A percentile compares a stretch with the other conserved stretches of the same genome.
These are phyloP conservation scores for Apiotrichum gracile DNA, from an alignment of 1,284 basidiomycete species.

Conservation along the genomic window DNA sequence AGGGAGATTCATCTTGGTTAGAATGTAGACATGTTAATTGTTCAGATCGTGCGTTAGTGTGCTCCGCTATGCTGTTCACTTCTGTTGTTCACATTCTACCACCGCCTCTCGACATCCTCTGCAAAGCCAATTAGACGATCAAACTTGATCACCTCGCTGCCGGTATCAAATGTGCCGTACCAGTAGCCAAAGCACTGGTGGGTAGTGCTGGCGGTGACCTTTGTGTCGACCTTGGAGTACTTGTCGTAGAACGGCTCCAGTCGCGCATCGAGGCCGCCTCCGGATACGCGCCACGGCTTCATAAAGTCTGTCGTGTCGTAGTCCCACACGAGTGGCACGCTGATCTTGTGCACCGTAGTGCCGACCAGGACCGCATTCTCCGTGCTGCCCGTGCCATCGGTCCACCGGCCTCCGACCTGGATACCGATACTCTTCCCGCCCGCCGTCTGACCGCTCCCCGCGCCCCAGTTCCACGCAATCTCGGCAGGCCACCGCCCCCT, in stretches of 20 bases:
- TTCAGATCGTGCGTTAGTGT: too few species aligned
- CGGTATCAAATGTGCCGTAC: slow-evolving; percentile 11
- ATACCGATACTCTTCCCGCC: slow-evolving; percentile 9
- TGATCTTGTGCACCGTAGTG: slow-evolving; percentile 10
- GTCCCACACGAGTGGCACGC: slow-evolving; percentile 5
- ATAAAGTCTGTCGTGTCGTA: slow-evolving; percentile 7
- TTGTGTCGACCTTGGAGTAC: neutral
- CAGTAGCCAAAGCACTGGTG: slow-evolving; percentile 13
- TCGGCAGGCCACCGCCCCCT: slow-evolving; percentile 9
- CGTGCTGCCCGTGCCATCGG: slow-evolving; percentile 12
- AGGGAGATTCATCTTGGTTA: too few species aligned
- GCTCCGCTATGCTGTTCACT: neutral
- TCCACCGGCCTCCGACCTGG: slow-evolving; percentile 14
- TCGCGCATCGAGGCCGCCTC: slow-evolving; percentile 10
- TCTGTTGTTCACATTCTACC: neutral
- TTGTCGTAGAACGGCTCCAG: slow-evolving; percentile 11
- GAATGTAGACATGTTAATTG: too few species aligned
- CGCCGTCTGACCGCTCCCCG: neutral
- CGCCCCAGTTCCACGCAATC: slow-evolving; percentile 15
- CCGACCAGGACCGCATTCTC: slow-evolving; percentile 10
- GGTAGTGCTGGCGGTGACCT: neutral
- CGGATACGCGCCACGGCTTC: slow-evolving; percentile 7
- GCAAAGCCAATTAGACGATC: slow-evolving; percentile 9
- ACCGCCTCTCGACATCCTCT: slow-evolving; percentile 9
- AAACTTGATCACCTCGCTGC: slow-evolving; percentile 9